Evolutionary conservation across 176 grass and related monocot species (phyloP).

Genomic region (Calamus simplicifolius): DNA sequence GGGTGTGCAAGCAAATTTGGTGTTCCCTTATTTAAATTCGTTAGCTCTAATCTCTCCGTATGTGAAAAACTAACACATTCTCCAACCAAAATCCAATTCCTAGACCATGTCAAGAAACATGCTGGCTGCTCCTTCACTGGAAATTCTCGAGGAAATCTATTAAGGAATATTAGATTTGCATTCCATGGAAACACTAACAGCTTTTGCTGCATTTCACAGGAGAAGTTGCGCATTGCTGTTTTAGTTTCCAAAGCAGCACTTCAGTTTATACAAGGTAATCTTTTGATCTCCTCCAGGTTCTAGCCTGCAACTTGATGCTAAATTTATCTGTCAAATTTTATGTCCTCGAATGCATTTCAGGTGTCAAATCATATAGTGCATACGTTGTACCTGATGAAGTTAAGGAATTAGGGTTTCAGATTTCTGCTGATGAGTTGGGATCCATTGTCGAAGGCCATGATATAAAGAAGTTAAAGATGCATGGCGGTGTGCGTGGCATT

Average conservation of each 20-base stretch:
- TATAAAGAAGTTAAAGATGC: slow-evolving; percentile 12
- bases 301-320: not conserved
- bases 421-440: slow-evolving; percentile 13
- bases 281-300: not conserved
- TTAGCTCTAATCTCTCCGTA: no score
- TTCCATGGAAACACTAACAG: no score
- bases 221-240: slow-evolving; percentile 24
- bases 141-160: no score
- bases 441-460: slow-evolving; percentile 16
- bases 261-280: slow-evolving; percentile 14
- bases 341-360: not conserved
- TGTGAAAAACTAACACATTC: no score
- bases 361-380: not conserved
- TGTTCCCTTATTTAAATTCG: no score
- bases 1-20: no score
- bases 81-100: no score
- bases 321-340: no score
- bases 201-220: slow-evolving; percentile 6
- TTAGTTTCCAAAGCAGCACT: slow-evolving; percentile 23
- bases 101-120: no score
- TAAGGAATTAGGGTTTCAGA: slow-evolving; percentile 6
- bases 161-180: no score
- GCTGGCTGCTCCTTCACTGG: no score
- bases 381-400: slow-evolving; percentile 13
- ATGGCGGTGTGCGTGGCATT: slow-evolving; percentile 14